Conservation (phyloP, 2,329 filamentous ascomycete genomes). For the Lasiodiplodia hormozganensis region DNA sequence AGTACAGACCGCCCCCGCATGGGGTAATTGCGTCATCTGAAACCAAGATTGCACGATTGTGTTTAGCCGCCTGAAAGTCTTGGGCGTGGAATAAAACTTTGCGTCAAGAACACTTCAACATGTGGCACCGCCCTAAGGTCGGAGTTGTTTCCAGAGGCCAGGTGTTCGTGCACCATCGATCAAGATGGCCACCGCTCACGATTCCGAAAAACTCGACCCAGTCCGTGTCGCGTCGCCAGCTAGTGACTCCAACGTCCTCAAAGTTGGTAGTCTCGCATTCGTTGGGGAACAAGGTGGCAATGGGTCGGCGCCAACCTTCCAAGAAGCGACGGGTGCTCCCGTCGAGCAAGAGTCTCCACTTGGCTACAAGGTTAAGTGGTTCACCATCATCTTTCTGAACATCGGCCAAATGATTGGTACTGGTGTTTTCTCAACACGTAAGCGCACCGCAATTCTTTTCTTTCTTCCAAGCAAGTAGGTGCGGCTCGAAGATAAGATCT, state of each 20-base stretch:
- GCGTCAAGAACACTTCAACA: no score
- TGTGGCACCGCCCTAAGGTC: no score
- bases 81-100: no score
- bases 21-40: no score
- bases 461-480: background rate
- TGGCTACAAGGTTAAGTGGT: slow-evolving; percentile 63
- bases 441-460: slow-evolving; percentile 37
- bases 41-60: no score
- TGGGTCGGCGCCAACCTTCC: slow-evolving; percentile 58
- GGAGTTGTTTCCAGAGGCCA: no score
- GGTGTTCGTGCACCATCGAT: no score
- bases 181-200: no score
- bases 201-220: background rate
- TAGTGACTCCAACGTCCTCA: slow-evolving; percentile 28
- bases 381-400: slow-evolving; percentile 67
- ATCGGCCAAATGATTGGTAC: slow-evolving; percentile 69
- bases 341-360: slow-evolving; percentile 66
- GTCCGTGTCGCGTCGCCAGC: slow-evolving; percentile 19
- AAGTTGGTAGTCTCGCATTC: slow-evolving; percentile 54
- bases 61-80: no score
- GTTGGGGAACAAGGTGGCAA: slow-evolving; percentile 57
- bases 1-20: no score
- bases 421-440: slow-evolving; percentile 70
- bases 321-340: slow-evolving; percentile 68
- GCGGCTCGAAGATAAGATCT: background rate